Base-by-base conservation (phyloP, 805 yeast species). In the Jamesozyma gamospora region DNA sequence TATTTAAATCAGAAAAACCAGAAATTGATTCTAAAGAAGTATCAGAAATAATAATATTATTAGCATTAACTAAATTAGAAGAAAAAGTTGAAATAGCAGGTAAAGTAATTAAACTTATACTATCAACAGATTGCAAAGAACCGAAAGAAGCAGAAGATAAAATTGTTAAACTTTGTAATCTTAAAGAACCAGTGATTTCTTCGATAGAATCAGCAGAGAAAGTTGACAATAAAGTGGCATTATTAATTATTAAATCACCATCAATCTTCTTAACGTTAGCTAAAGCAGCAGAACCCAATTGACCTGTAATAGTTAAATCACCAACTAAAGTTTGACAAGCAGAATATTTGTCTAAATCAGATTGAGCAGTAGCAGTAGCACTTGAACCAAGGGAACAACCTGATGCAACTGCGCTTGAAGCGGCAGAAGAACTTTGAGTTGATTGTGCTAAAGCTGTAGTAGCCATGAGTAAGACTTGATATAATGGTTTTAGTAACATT, bases 251-350 rank as follows among this genome's bases (percentile, higher is more conserved):
- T 58, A 90, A 68, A 55, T 77, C 73, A 69, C 97, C 98, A 59
- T 75, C 75, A 53, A 90, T 69, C 55, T 74, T 77, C 67, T 79
- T 60, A 50, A 88, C 82, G 50, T 83, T 83, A 60, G 81, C 79
- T 53, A 92, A 68, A 43, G 79, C 71, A 51, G 80, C 79, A 44
- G 74, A 51, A 48, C 77, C 78, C 45, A 80, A 62, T 48, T 65
- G 70, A 66, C 88, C 88, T 41, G 71, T 55, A 56, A 90, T 72
- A 65, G 68, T 63, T 53, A 90, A 67, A 62, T 79, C 79, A 71
- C 96, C 97, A 46, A 74, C 72, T 51, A 90, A 71, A 47, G 87
- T 82, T 29, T 74, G 62, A 76, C 98, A 90, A 34, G 77, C 69
- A 38, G 83, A 63, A 39, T 82, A 74, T 27, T 62, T 56, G 54